phyloP scores from a whole-genome alignment of 2,329 filamentous ascomycete genomes.

The Sarocladium oryzae region DNA sequence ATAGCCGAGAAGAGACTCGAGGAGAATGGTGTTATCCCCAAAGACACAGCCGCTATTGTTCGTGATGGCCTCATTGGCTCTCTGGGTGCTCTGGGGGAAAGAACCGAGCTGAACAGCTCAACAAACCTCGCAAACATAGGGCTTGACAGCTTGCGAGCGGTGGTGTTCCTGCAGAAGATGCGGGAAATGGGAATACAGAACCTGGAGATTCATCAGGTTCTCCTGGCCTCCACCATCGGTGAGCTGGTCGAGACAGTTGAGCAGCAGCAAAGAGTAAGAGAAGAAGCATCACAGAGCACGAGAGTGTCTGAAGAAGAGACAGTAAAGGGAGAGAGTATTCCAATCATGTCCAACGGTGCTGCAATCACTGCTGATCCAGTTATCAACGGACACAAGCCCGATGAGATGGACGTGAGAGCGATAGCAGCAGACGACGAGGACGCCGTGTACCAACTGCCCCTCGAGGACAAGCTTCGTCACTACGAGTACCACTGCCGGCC shows the following conservation, averaged over 20 bases:
- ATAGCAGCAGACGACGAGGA: slow-evolving; percentile 12
- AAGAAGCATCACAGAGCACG: neutral
- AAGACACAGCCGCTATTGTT: neutral
- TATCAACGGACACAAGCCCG: neutral
- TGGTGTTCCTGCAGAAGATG: neutral
- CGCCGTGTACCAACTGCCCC: slow-evolving; percentile 6
- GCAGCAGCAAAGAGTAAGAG: neutral
- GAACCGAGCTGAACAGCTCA: neutral
- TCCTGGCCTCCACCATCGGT: neutral
- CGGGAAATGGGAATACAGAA: neutral
- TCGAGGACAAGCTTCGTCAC: slow-evolving; percentile 11
- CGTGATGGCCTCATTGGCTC: neutral
- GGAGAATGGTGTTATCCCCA: neutral
- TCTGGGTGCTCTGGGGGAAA: neutral
- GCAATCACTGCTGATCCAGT: neutral
- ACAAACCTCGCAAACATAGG: neutral
- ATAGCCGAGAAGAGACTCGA: neutral
- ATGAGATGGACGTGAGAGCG: neutral
- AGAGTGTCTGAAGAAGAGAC: neutral
- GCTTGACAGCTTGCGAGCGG: neutral
- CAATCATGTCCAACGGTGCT: neutral
- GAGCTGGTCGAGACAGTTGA: neutral
- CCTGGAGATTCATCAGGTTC: neutral
- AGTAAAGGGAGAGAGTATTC: neutral
- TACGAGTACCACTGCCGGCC: slow-evolving; percentile 10